Evolutionary conservation across 177 flowering plant species (phyloP).

Genomic region (Vitis hybrid): DNA sequence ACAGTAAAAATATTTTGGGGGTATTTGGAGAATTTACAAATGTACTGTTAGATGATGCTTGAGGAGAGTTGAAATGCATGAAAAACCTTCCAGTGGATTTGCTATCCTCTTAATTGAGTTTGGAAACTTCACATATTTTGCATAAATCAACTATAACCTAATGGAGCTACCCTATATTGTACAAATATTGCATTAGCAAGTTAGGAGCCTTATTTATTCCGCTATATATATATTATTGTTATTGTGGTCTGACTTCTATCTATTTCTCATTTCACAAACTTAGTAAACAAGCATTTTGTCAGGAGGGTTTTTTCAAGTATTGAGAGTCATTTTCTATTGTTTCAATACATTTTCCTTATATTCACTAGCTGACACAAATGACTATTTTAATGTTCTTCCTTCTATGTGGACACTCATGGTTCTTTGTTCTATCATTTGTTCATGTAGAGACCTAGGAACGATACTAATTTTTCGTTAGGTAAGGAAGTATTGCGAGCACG

Average conservation of each 20-base stretch:
- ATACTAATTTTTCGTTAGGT: slow-evolving; percentile 45
- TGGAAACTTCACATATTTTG: neutral
- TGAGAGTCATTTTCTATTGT: too few species aligned
- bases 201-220: too few species aligned
- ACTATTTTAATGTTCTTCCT: neutral
- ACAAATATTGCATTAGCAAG: neutral
- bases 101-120: neutral
- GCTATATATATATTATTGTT: too few species aligned
- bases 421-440: neutral
- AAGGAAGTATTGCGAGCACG: slow-evolving; percentile 54
- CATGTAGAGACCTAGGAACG: slow-evolving; percentile 43
- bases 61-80: neutral
- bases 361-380: too few species aligned
- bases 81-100: neutral
- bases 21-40: neutral
- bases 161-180: neutral
- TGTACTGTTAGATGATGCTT: neutral
- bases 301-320: too few species aligned
- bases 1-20: neutral
- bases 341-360: too few species aligned
- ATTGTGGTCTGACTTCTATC: too few species aligned
- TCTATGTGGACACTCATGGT: slow-evolving; percentile 4
- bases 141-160: neutral
- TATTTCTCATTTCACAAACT: too few species aligned
- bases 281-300: too few species aligned